These are phyloP conservation scores for Colletotrichum sidae DNA, from an alignment of 2,329 filamentous ascomycete genomes.

Conservation along the genomic window DNA sequence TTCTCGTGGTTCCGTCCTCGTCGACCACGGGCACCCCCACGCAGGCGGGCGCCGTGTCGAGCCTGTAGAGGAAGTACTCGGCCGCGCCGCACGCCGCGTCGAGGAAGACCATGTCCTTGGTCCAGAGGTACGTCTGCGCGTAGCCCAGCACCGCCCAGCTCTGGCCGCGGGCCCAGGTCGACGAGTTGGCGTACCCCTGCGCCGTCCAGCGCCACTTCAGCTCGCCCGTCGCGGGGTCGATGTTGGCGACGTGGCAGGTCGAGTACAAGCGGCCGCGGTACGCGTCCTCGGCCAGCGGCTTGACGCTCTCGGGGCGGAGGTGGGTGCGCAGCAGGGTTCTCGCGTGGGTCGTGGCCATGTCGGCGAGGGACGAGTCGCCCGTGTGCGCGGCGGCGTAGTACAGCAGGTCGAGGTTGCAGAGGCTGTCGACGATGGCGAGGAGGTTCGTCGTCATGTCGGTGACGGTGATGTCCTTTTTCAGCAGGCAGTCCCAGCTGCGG, in stretches of 20 bases:
- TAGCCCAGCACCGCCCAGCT: conserved; percentile 62
- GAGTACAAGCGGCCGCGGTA: conserved; percentile 44
- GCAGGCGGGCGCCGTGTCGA: conserved; percentile 44
- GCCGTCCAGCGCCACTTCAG: conserved; percentile 55
- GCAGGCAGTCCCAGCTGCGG: conserved; percentile 59
- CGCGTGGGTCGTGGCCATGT: conserved; percentile 54
- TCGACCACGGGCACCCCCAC: conserved; percentile 39
- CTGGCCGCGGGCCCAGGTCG: conserved; percentile 62
- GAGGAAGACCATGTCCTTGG: conserved; percentile 54
- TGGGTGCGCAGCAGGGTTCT: conserved; percentile 52
- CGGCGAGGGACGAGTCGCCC: conserved; percentile 43
- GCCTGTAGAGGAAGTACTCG: conserved; percentile 58
- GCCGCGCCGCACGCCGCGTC: conserved; percentile 56
- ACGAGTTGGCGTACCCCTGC: conserved; percentile 58
- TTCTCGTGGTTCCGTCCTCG: not conserved
- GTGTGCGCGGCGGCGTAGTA: conserved; percentile 52
- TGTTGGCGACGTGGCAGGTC: conserved; percentile 58
- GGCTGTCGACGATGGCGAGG: conserved; percentile 55
- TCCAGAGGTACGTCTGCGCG: conserved; percentile 61
- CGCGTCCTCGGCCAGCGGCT: conserved; percentile 4
- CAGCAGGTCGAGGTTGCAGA: conserved; percentile 54
- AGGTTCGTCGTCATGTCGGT: conserved; percentile 45
- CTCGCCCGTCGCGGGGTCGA: conserved; percentile 52
- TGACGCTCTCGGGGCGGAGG: conserved; percentile 46
- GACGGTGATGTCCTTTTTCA: conserved; percentile 45